phyloP scores from a whole-genome alignment of 345 rosid species.

The Combretum micranthum region DNA sequence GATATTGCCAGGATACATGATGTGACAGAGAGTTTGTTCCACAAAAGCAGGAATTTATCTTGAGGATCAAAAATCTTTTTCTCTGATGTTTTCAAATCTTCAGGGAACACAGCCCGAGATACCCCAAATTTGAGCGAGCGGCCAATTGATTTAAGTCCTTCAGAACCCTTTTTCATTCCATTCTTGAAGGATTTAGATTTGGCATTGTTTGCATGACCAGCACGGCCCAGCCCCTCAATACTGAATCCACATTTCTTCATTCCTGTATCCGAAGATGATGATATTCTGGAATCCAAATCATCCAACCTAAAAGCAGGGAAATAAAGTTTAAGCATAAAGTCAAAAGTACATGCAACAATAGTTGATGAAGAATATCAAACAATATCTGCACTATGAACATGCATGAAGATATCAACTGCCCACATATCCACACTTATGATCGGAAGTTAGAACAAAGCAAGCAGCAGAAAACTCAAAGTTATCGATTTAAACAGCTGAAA shows the following conservation, averaged over 20 bases:
- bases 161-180: constrained; percentile 78
- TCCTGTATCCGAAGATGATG: too few species aligned
- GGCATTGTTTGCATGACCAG: constrained; percentile 12
- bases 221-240: too few species aligned
- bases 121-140: constrained; percentile 91
- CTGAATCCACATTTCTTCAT: too few species aligned
- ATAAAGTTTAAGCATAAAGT: constrained; percentile 3
- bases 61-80: constrained; percentile 91
- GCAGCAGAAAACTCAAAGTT: too few species aligned
- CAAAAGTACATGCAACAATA: too few species aligned
- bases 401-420: too few species aligned
- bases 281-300: too few species aligned
- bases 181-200: constrained; percentile 64
- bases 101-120: constrained; percentile 86
- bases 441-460: too few species aligned
- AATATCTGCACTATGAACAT: too few species aligned
- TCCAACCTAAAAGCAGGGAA: constrained; percentile 37
- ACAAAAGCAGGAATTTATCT: constrained; percentile 69
- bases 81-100: constrained; percentile 86
- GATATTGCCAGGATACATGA: constrained; percentile 84
- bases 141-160: constrained; percentile 88
- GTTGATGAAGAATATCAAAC: too few species aligned
- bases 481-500: too few species aligned
- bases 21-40: constrained; percentile 69
- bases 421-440: too few species aligned